Evolutionary conservation across 164 flowering plant genomes (phyloP), one percentile per base, ranked within the genome.

Genomic region (Kalanchoe fedtschenkoi): DNA sequence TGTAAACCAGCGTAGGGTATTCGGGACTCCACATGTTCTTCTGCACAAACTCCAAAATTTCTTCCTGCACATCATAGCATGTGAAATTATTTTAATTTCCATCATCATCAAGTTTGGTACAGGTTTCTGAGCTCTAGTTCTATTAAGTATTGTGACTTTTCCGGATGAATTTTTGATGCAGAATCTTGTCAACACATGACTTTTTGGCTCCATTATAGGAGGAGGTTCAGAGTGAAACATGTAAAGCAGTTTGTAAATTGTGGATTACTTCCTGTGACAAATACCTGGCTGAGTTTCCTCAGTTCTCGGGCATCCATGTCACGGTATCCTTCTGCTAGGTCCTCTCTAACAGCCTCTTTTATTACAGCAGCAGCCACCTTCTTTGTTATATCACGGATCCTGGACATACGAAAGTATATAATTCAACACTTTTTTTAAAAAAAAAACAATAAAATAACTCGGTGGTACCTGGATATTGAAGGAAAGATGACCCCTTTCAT

Each of bases 381-480:
- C 77, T 83, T 91, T 54, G 99, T 95, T 73, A 95, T 95, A 66
- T 95, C 96, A 65, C 97, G 85, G 56, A 95, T 95, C 68, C 99
- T 87, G 83, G 68, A 69, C 26, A 54, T 11, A 73, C 9, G 34
- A 68, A 28, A 17, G 32, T 24, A 51, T 51, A 51, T n/a, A n/a
- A n/a, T n/a, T n/a, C 30, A 26, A 51, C 2, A 24, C 11, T 51
- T 51, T 2, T 51, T 17, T n/a, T n/a, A n/a, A n/a, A n/a, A n/a
- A n/a, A 26, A 47, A 16, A 21, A 21, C 10, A 47, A 21, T 19
- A 47, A 51, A 51, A 17, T 32, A 24, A 51, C 2, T 3, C 30
- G 26, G 4, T 26, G 2, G 46, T 73, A 88, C 99, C 91, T 90
- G 60, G 97, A 91, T 76, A 83, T 81, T 60, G 91, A 76, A 68